phyloP scores from a whole-genome alignment of 768 basidiomycete species.

The Hypsizygus marmoreus region DNA sequence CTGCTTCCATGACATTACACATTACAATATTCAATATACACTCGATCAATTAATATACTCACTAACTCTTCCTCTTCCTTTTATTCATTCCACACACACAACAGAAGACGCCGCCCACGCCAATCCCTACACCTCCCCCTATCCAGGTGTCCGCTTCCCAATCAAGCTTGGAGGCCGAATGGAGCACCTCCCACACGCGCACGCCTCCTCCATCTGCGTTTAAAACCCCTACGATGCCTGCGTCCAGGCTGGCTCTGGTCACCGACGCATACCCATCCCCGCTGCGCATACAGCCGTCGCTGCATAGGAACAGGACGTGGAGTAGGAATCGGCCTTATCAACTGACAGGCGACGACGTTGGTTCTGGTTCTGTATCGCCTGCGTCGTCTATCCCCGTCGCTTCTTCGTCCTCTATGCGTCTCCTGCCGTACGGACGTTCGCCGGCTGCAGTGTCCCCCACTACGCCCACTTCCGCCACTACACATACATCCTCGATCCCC shows the following conservation, averaged over 20 bases:
- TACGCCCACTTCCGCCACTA: neutral
- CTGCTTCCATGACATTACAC: too few relatives aligned
- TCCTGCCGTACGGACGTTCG: too few relatives aligned
- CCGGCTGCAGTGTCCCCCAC: too few relatives aligned
- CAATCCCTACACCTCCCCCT: slow-evolving; percentile 9
- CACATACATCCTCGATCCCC: slow-evolving; percentile 6
- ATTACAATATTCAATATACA: neutral
- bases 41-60: slow-evolving; percentile 4
- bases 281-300: slow-evolving; percentile 2
- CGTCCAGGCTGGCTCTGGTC: slow-evolving; percentile 6
- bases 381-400: slow-evolving; percentile 1
- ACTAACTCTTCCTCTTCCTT: too few relatives aligned
- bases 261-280: slow-evolving; percentile 6
- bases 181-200: neutral
- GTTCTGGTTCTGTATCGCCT: slow-evolving; percentile 1
- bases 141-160: neutral
- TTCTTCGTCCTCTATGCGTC: slow-evolving; percentile 4
- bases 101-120: slow-evolving; percentile 15
- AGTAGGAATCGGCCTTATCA: slow-evolving; percentile 18
- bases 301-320: slow-evolving; percentile 9
- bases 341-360: slow-evolving; percentile 9
- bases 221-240: slow-evolving; percentile 7
- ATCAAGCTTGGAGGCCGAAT: too few relatives aligned
- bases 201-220: slow-evolving; percentile 10
- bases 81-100: slow-evolving; percentile 5